A percentile compares a stretch with the other conserved stretches of the same genome.
Evolutionary conservation across 805 yeast genomes (phyloP).

Genomic region (Soucietia sequanensis): DNA sequence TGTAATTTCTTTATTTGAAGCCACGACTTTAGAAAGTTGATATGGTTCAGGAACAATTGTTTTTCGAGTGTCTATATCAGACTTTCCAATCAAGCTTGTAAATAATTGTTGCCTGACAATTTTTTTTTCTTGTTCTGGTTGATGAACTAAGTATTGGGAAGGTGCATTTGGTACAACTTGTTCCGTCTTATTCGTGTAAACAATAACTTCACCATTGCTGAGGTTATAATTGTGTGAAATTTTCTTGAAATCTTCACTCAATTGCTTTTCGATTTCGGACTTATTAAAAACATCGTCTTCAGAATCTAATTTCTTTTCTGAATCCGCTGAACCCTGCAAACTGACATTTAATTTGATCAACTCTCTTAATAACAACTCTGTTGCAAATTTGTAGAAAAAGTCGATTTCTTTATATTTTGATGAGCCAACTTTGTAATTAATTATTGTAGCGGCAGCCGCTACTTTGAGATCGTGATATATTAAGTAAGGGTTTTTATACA

Average conservation of each 20-base stretch:
- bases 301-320: no score
- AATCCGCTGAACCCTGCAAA: constrained; percentile 9
- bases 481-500: constrained; percentile 51
- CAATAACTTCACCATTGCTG: constrained; percentile 60
- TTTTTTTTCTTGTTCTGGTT: constrained; percentile 30
- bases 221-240: constrained; percentile 52
- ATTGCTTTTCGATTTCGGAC: constrained; percentile 39
- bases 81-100: constrained; percentile 66
- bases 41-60: constrained; percentile 68
- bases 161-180: constrained; percentile 22
- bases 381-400: constrained; percentile 57
- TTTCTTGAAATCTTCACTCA: constrained; percentile 58
- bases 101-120: constrained; percentile 74
- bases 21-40: constrained; percentile 64
- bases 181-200: constrained; percentile 30
- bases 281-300: constrained; percentile 16
- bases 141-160: constrained; percentile 27
- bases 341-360: constrained; percentile 43
- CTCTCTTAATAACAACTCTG: constrained; percentile 65
- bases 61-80: constrained; percentile 73
- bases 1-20: constrained; percentile 30
- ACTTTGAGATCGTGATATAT: constrained; percentile 68
- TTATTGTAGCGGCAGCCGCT: constrained; percentile 49
- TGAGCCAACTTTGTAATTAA: constrained; percentile 48
- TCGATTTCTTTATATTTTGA: constrained; percentile 54